Percentiles rank a stretch among this genome's conserved stretches.
These are phyloP conservation scores for Penicillium nucicola DNA, from an alignment of 495 filamentous ascomycete species.

Conservation along the genomic window DNA sequence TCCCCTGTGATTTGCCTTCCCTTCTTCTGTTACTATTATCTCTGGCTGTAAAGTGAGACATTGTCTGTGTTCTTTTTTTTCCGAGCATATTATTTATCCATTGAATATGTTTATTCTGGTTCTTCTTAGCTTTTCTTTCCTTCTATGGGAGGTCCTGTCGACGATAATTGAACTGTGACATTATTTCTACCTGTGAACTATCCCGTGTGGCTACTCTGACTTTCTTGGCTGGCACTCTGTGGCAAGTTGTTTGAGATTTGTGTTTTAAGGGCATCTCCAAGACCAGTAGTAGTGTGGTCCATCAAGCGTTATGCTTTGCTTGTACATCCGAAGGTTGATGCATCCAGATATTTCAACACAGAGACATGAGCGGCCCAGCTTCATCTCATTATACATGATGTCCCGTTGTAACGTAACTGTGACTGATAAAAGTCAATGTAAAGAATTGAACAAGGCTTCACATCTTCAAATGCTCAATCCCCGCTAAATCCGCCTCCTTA, in stretches of 20 bases:
- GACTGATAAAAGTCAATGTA: too few relatives aligned
- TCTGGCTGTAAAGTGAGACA: constrained; percentile 41
- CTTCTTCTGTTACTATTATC: constrained; percentile 40
- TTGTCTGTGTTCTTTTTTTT: constrained; percentile 13
- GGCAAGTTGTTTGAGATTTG: not conserved
- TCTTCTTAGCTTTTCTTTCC: constrained; percentile 11
- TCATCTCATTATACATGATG: too few relatives aligned
- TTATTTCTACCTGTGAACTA: constrained; percentile 5
- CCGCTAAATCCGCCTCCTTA: constrained; percentile 58
- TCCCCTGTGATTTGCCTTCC: constrained; percentile 21
- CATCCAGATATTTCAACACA: too few relatives aligned
- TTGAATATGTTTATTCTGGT: not conserved
- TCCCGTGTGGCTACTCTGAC: not conserved
- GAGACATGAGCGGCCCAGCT: too few relatives aligned
- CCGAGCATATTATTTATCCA: constrained; percentile 14
- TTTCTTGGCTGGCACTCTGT: not conserved
- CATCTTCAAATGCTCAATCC: constrained; percentile 30
- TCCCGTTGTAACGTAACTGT: too few relatives aligned
- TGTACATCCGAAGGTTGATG: too few relatives aligned
- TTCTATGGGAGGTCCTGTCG: constrained; percentile 19
- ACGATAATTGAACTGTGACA: constrained; percentile 26
- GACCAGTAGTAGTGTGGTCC: constrained; percentile 2
- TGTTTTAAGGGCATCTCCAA: not conserved
- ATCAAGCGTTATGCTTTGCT: not conserved
- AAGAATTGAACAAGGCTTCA: not conserved